Percentiles rank a stretch among this genome's conserved stretches.
Evolutionary conservation across 192 early-diverging fungal genomes (phyloP).

Genomic region (Entomortierella parvispora): DNA sequence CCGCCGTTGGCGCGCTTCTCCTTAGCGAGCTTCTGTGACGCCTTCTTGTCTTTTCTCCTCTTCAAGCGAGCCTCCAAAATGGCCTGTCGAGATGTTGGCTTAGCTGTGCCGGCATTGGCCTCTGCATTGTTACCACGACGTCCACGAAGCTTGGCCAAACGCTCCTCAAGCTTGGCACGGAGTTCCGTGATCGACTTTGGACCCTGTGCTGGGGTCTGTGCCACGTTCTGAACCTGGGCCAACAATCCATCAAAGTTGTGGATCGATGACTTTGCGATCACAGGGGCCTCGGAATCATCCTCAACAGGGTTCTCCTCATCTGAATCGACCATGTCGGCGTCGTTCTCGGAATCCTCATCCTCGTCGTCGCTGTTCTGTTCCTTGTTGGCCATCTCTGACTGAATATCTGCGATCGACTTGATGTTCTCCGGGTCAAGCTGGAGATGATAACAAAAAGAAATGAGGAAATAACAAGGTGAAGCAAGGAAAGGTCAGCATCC

Average conservation of each 20-base stretch:
- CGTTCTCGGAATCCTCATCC: slow-evolving; percentile 36
- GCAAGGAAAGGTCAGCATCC: slow-evolving; percentile 7
- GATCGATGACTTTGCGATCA: slow-evolving; percentile 28
- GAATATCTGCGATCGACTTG: slow-evolving; percentile 77
- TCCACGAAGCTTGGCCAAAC: slow-evolving; percentile 47
- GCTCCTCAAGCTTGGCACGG: slow-evolving; percentile 39
- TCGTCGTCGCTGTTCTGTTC: slow-evolving; percentile 50
- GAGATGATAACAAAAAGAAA: neutral
- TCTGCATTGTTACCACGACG: slow-evolving; percentile 22
- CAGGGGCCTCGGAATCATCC: slow-evolving; percentile 39
- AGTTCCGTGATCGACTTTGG: slow-evolving; percentile 37
- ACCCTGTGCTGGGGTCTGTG: slow-evolving; percentile 47
- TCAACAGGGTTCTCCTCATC: slow-evolving; percentile 46
- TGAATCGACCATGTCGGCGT: slow-evolving; percentile 38
- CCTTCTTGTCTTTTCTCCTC: slow-evolving; percentile 73
- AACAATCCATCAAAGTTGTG: slow-evolving; percentile 43
- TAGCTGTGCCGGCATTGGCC: slow-evolving; percentile 50
- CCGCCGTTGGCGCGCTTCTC: slow-evolving; percentile 61
- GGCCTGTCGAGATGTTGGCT: slow-evolving; percentile 72
- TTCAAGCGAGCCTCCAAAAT: slow-evolving; percentile 81
- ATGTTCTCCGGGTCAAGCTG: slow-evolving; percentile 85
- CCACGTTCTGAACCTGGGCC: slow-evolving; percentile 37
- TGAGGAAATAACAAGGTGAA: neutral
- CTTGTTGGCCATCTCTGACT: slow-evolving; percentile 55
- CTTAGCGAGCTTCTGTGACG: slow-evolving; percentile 65